Conservation (phyloP, 257 asterid genomes). For the Leptodermis oblonga region DNA sequence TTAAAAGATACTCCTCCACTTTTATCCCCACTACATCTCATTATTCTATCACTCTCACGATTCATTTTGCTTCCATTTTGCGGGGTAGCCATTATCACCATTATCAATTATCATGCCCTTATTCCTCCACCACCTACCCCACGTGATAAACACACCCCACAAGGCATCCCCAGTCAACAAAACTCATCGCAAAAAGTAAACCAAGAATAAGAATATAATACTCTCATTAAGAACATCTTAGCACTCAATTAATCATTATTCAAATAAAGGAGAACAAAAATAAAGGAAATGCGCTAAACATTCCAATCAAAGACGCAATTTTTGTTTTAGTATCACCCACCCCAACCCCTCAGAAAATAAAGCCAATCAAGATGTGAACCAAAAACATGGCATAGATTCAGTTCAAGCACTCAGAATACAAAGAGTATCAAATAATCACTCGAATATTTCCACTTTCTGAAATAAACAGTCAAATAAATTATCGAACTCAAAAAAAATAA, state of each 20-base stretch:
- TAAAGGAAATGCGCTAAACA: neutral
- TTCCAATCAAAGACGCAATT: slow-evolving; percentile 2
- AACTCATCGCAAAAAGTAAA: slow-evolving; percentile 14
- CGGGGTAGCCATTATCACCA: slow-evolving; percentile 14
- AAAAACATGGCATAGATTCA: slow-evolving; percentile 4
- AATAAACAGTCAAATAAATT: neutral
- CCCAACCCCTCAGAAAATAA: neutral
- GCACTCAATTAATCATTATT: neutral
- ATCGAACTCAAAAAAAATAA: neutral
- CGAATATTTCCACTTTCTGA: neutral
- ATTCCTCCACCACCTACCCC: slow-evolving; percentile 25
- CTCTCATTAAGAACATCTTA: neutral
- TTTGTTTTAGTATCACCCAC: neutral
- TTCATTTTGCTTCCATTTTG: slow-evolving; percentile 19
- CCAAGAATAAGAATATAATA: slow-evolving; percentile 4
- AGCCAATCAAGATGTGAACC: slow-evolving; percentile 5
- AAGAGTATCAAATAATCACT: neutral
- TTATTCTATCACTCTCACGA: slow-evolving; percentile 9
- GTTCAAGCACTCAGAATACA: neutral
- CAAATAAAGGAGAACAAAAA: neutral
- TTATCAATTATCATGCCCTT: slow-evolving; percentile 6
- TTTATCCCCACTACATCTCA: slow-evolving; percentile 38
- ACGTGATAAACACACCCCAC: slow-evolving; percentile 22
- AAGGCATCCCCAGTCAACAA: slow-evolving; percentile 16
- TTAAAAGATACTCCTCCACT: slow-evolving; percentile 31